These are phyloP conservation scores for Xylariaceae sp. DNA, from an alignment of 2,329 filamentous ascomycete genomes.

Conservation along the genomic window DNA sequence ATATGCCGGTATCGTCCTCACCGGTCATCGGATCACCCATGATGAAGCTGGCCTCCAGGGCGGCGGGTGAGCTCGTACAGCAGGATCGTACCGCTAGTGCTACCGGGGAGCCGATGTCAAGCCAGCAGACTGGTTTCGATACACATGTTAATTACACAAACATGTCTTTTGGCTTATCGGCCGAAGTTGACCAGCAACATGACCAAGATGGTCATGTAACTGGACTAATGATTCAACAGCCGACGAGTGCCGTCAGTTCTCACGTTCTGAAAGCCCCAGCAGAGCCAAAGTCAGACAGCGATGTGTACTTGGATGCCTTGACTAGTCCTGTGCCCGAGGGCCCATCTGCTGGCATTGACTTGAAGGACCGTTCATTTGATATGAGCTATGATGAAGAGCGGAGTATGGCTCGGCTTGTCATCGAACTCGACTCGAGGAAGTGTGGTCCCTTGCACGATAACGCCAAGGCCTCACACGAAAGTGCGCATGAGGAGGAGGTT, in stretches of 20 bases:
- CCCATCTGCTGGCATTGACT: slow-evolving; percentile 20
- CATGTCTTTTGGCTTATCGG: neutral
- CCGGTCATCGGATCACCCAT: slow-evolving; percentile 40
- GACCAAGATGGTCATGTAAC: neutral
- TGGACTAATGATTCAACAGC: slow-evolving; percentile 1
- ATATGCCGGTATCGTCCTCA: slow-evolving; percentile 39
- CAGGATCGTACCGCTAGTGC: neutral
- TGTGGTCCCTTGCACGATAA: slow-evolving; percentile 28
- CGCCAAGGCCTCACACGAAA: slow-evolving; percentile 29
- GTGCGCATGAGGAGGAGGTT: slow-evolving; percentile 14
- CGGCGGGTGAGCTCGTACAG: neutral
- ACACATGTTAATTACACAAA: neutral
- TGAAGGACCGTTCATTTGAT: slow-evolving; percentile 30
- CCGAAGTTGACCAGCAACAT: neutral
- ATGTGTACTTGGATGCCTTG: slow-evolving; percentile 47
- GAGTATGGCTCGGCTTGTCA: slow-evolving; percentile 44
- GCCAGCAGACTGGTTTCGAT: neutral
- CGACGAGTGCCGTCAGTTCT: slow-evolving; percentile 18
- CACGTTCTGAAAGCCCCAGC: slow-evolving; percentile 26
- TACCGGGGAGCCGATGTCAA: neutral
- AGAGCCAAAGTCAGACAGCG: slow-evolving; percentile 40
- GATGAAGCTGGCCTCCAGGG: slow-evolving; percentile 2
- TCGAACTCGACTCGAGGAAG: slow-evolving; percentile 44
- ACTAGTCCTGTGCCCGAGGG: slow-evolving; percentile 37
- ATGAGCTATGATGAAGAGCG: slow-evolving; percentile 40